A percentile compares a stretch with the other conserved stretches of the same genome.
These are phyloP conservation scores for Mikania micrantha DNA, from an alignment of 129 eudicot genomes.

Conservation along the genomic window DNA sequence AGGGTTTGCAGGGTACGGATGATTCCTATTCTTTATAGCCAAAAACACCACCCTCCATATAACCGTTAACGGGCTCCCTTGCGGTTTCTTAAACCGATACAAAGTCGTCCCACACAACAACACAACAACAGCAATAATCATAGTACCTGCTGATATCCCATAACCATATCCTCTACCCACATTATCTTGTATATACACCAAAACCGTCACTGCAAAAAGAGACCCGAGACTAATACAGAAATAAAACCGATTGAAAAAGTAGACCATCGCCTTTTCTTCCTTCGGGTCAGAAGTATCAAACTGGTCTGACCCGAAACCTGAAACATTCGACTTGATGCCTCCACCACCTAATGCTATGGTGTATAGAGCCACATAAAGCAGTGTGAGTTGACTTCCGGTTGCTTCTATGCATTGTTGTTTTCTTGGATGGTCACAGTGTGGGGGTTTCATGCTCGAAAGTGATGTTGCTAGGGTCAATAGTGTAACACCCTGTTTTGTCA, in stretches of 20 bases:
- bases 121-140: slow-evolving; percentile 64
- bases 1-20: slow-evolving; percentile 47
- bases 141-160: slow-evolving; percentile 88
- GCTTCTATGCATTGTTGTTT: slow-evolving; percentile 61
- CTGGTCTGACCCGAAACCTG: slow-evolving; percentile 96
- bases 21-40: slow-evolving; percentile 63
- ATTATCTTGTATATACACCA: slow-evolving; percentile 86
- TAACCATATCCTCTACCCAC: slow-evolving; percentile 93
- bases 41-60: slow-evolving; percentile 72
- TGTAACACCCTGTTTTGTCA: slow-evolving; percentile 56
- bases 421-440: slow-evolving; percentile 49
- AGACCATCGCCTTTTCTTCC: slow-evolving; percentile 79
- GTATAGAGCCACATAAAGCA: slow-evolving; percentile 84
- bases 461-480: slow-evolving; percentile 72
- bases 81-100: slow-evolving; percentile 69
- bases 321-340: slow-evolving; percentile 92
- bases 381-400: slow-evolving; percentile 54
- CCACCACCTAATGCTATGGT: slow-evolving; percentile 95
- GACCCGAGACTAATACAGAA: slow-evolving; percentile 86
- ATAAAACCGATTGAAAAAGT: slow-evolving; percentile 85
- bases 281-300: slow-evolving; percentile 67
- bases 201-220: slow-evolving; percentile 75
- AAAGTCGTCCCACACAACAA: slow-evolving; percentile 56
- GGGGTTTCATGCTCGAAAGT: slow-evolving; percentile 80
- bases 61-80: slow-evolving; percentile 87